Percentiles rank a stretch among this genome's conserved stretches.
Conservation (phyloP, 2,329 filamentous ascomycete species). For the Cadophora gregata region DNA sequence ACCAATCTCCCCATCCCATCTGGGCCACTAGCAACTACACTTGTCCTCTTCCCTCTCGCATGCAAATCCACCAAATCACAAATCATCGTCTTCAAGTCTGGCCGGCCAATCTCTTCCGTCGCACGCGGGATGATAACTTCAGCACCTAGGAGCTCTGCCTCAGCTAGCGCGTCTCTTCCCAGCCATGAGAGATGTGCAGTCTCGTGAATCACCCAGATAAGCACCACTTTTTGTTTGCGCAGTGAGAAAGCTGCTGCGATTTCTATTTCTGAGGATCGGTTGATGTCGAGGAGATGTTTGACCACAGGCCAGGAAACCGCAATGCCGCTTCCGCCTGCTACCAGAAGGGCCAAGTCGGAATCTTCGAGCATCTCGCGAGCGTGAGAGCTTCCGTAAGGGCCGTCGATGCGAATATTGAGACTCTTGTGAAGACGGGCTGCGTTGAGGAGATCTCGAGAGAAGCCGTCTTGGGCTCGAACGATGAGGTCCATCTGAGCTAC, state of each 20-base stretch:
- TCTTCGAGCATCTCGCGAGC: constrained; percentile 58
- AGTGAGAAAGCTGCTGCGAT: constrained; percentile 36
- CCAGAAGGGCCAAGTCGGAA: constrained; percentile 56
- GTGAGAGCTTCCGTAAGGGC: constrained; percentile 66
- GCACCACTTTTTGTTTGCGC: constrained; percentile 49
- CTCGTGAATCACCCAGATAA: constrained; percentile 66
- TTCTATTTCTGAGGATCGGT: constrained; percentile 31
- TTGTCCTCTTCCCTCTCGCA: constrained; percentile 46
- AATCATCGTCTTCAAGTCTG: constrained; percentile 56
- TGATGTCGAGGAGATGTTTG: constrained; percentile 51
- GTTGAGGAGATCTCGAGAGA: constrained; percentile 60
- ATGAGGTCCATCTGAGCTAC: constrained; percentile 62
- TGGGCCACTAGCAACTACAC: constrained; percentile 66
- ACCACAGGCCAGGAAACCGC: constrained; percentile 67
- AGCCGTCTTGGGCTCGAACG: constrained; percentile 64
- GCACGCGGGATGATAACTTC: constrained; percentile 60
- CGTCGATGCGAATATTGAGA: constrained; percentile 61
- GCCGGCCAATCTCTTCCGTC: constrained; percentile 58
- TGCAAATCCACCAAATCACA: constrained; percentile 46
- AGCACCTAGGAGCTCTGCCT: constrained; percentile 56
- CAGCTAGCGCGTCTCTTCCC: constrained; percentile 53
- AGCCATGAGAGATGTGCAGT: constrained; percentile 60
- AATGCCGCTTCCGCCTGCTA: constrained; percentile 70
- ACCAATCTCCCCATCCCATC: constrained; percentile 65
- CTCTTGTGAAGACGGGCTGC: constrained; percentile 54